Evolutionary conservation across 768 basidiomycete species (phyloP).

Genomic region (Leccinum incarnatum): DNA sequence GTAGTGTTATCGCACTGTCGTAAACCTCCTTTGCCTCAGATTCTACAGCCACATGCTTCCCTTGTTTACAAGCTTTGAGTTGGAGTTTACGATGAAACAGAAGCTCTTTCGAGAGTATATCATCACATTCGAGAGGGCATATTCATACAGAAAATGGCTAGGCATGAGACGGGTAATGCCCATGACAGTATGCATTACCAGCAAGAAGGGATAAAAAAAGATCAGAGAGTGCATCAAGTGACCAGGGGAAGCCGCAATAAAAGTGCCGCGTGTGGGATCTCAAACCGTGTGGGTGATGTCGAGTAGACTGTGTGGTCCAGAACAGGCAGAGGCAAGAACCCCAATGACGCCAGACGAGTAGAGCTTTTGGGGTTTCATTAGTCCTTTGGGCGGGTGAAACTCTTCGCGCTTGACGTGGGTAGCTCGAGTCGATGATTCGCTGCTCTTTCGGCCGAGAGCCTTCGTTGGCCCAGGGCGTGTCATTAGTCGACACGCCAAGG

Average conservation of each 20-base stretch:
- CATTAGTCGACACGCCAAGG: too few species aligned
- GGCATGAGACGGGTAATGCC: too few species aligned
- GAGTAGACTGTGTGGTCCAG: too few species aligned
- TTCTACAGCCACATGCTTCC: background rate
- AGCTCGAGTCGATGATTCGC: too few species aligned
- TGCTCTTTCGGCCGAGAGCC: too few species aligned
- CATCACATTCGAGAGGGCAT: too few species aligned
- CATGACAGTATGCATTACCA: too few species aligned
- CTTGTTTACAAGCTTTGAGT: background rate
- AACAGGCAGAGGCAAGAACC: background rate
- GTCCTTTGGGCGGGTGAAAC: background rate
- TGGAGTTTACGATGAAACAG: background rate
- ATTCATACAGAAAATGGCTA: too few species aligned
- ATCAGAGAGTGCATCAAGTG: background rate
- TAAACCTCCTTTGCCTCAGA: background rate
- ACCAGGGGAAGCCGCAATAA: background rate
- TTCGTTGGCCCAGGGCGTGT: too few species aligned
- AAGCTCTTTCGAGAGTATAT: too few species aligned
- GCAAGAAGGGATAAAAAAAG: too few species aligned
- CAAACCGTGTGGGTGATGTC: too few species aligned
- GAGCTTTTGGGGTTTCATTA: constrained; percentile 13
- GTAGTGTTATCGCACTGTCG: background rate
- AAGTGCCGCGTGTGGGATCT: background rate
- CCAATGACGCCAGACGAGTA: background rate
- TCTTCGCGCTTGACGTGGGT: constrained; percentile 2